Base-by-base conservation (phyloP, 441 rosid species). In the Syzygium malaccense region DNA sequence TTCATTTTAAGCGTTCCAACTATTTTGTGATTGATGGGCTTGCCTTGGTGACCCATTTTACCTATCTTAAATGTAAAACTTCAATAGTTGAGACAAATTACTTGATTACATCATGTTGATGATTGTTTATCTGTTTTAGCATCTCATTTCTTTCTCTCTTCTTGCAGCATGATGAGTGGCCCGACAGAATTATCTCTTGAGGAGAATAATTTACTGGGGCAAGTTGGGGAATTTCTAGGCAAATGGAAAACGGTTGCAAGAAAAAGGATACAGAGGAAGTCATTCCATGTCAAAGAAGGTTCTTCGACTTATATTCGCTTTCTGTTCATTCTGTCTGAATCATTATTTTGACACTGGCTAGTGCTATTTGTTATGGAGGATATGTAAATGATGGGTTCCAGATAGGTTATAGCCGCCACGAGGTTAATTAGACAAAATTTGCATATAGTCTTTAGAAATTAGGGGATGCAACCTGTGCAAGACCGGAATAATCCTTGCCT, bases 191-290 rank as follows among this genome's bases (percentile, higher is more conserved):
- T 86, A 87, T 86, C 92, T 89, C 48, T 49, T 62, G 92, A 87
- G 90, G 89, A 86, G 88, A 87, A 71, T 51, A 83, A 85, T 88
- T 90, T 85, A 53, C 41, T 56, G 89, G 80, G 90, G 48, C 92
- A 93, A 87, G 62, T 23, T 83, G 62, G 85, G 86, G 88, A 85
- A 86, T 90, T 86, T 87, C 91, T 88, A 33, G 93, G 7, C 79
- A 94, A 93, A 90, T 56, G 86, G 88, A 94, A 95, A 89, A 95
- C 89, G 92, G 95, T 92, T 92, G 92, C 93, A 28, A 94, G 94
- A 91, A 93, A 92, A 92, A 88, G 48, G 86, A 87, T 87, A 17
- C 91, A 20, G 55, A 92, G 91, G 91, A 95, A 92, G 86, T 87
- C 85, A 30, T 89, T 89, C 53, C 88, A 87, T 60, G 90, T 90